phyloP scores from a whole-genome alignment of 495 filamentous ascomycete species.

The Neurospora sp. region DNA sequence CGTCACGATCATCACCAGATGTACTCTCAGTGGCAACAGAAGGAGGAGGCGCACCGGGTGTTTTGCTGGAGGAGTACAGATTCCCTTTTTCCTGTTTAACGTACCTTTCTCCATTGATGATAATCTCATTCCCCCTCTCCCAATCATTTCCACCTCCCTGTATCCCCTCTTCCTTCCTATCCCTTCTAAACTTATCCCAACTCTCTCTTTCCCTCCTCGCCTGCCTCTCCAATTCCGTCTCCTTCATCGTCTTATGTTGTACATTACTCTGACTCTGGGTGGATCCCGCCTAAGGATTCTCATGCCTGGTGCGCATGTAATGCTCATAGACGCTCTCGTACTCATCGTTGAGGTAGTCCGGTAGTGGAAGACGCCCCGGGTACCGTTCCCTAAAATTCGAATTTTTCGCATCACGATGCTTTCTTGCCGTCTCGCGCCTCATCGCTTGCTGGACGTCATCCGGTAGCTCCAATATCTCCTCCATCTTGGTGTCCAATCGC shows the following conservation, averaged over 20 bases:
- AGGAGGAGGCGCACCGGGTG: not conserved
- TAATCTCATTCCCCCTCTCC: not conserved
- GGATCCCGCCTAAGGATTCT: not conserved
- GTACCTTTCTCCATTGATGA: not conserved
- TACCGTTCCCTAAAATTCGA: not conserved
- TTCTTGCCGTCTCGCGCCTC: not conserved
- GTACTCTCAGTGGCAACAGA: not conserved
- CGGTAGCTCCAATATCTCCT: not conserved
- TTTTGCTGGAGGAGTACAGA: too few relatives aligned
- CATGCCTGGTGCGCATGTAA: not conserved
- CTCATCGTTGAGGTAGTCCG: not conserved
- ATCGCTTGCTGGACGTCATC: not conserved
- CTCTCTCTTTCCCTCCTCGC: not conserved
- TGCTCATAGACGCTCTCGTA: not conserved
- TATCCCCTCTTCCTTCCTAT: not conserved
- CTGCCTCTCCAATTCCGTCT: not conserved
- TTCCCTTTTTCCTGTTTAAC: not conserved
- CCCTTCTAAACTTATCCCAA: not conserved
- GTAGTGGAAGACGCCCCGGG: not conserved
- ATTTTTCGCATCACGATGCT: not conserved
- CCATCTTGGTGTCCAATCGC: not conserved
- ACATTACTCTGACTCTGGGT: not conserved
- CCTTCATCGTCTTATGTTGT: not conserved
- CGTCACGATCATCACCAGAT: not conserved
- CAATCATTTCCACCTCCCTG: not conserved